Base-by-base conservation (phyloP, 2,329 filamentous ascomycete species). In the Xylariaceae sp. region DNA sequence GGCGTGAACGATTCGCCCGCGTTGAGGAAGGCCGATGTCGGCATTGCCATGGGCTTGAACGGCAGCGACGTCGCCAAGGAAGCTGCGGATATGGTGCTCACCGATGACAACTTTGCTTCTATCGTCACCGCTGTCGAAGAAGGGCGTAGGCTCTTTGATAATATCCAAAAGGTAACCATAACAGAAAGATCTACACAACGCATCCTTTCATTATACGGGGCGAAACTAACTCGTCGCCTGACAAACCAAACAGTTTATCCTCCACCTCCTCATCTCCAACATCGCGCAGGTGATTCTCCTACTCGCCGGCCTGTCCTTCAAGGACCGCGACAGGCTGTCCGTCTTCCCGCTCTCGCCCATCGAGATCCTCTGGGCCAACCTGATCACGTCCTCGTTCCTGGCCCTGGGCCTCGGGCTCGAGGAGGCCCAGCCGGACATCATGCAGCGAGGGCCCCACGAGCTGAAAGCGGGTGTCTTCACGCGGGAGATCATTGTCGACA, bases 71-170 rank as follows among this genome's bases (percentile, higher is more conserved):
- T 87, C 8, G 82, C 83, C 46, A 86, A 85, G 54, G 81, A 92
- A 62, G 87, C 87, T 3, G 83, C 85, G 1, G 87, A 94, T 55
- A 92, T 94, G 73, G 85, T 94, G 24, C 68, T 94, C 28, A 88
- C 85, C 0, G 86, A 92, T 56, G 87, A 92, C 61, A 89, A 94
- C 63, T 94, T 94, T 57, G 85, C 87, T 9, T 88, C 83, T 18
- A 86, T 85, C 39, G 72, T 85, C 28, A 81, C 77, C n/a, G 81
- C 78, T 23, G 79, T 86, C 31, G 75, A 82, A 56, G 81, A 85
- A 60, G 82, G 82, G 9, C 74, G 82, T 29, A 68, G 81, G 26
- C 69, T 85, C 36, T 82, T 83, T 49, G 80, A 85, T 65, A 85
- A 85, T 48, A 83, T 86, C 44, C 80, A 85, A 56, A 85, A 85